Percentiles rank a stretch among this genome's conserved stretches.
These are phyloP conservation scores for Corrigiola litoralis DNA, from an alignment of 179 eudicot genomes.

Conservation along the genomic window DNA sequence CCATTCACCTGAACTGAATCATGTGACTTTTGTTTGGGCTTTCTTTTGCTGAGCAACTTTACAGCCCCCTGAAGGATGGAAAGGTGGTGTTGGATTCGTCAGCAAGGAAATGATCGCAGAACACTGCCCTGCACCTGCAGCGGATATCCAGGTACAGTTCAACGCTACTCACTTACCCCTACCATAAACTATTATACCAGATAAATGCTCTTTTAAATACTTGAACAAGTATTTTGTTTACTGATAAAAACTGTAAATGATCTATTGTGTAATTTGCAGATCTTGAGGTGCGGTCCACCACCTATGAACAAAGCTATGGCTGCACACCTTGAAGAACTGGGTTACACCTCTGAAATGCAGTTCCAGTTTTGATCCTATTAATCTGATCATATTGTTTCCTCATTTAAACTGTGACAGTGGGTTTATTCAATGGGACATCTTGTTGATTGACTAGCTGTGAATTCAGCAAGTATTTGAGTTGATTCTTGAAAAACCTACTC, in stretches of 20 bases:
- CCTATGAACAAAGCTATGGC: constrained; percentile 83
- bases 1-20: constrained; percentile 4
- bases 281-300: constrained; percentile 73
- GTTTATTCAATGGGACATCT: constrained; percentile 7
- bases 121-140: constrained; percentile 38
- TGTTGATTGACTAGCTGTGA: not conserved
- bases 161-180: not conserved
- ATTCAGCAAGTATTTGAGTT: not conserved
- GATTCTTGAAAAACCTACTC: not conserved
- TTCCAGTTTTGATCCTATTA: constrained; percentile 47
- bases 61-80: constrained; percentile 48
- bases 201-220: not conserved
- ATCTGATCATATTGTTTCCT: constrained; percentile 3
- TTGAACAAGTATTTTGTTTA: not conserved
- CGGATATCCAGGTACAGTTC: constrained; percentile 30
- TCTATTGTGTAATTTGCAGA: constrained; percentile 24
- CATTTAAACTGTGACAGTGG: constrained; percentile 4
- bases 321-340: constrained; percentile 58
- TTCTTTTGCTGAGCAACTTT: not conserved
- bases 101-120: constrained; percentile 49
- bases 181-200: not conserved
- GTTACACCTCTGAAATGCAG: constrained; percentile 53
- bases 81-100: constrained; percentile 45
- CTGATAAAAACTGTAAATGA: not conserved
- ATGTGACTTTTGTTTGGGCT: not conserved